Percentiles rank a stretch among this genome's conserved stretches.
phyloP scores from a whole-genome alignment of 148 eudicot genomes.

The Spergularia bocconei region DNA sequence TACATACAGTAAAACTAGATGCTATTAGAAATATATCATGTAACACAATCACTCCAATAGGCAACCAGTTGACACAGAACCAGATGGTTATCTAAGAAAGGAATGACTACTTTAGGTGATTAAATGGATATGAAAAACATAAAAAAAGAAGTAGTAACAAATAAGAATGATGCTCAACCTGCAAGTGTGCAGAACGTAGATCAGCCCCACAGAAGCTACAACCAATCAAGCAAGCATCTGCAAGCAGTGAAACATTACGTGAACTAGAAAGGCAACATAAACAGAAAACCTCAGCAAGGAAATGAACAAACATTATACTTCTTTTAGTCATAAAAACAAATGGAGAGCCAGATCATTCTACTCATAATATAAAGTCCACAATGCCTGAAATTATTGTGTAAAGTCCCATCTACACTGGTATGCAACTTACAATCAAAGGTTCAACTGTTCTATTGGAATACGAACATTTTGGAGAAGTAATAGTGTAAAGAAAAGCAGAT shows the following conservation, averaged over 20 bases:
- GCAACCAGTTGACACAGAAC: not conserved
- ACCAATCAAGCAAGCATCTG: constrained; percentile 88
- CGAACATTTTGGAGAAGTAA: not conserved
- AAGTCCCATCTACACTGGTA: not conserved
- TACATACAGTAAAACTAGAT: not conserved
- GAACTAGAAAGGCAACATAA: not conserved
- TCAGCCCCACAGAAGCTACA: constrained; percentile 97
- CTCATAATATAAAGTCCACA: not conserved
- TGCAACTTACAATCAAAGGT: not conserved
- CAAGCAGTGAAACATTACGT: constrained; percentile 20
- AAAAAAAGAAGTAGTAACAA: not conserved
- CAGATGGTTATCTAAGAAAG: not conserved
- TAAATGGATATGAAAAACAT: not conserved
- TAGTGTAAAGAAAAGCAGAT: not conserved
- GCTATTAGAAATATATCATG: not conserved
- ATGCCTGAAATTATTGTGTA: not conserved
- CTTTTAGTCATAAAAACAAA: not conserved
- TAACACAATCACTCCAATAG: not conserved
- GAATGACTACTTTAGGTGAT: not conserved
- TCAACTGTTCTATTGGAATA: not conserved
- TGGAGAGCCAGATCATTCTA: not conserved
- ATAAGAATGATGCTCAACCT: constrained; percentile 42
- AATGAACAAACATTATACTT: not conserved
- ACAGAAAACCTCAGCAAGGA: constrained; percentile 1
- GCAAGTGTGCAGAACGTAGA: constrained; percentile 87